Base-by-base conservation (phyloP, 495 filamentous ascomycete species). In the Pseudoneurospora amorphoporcata region DNA sequence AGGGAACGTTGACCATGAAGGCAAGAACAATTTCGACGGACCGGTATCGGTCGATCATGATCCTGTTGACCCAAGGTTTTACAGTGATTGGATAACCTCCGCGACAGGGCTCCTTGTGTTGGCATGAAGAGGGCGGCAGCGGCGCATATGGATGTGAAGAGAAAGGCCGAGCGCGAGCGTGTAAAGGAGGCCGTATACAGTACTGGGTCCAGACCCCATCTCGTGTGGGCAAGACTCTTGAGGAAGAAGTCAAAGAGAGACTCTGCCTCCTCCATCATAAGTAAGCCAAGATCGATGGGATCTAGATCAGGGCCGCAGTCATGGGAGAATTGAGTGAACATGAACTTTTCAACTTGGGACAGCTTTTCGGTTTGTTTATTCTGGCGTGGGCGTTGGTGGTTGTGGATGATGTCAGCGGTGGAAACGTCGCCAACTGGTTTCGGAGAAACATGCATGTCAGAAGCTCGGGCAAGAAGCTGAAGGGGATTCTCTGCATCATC, bases 1-100 rank as follows among this genome's bases (percentile, higher is more conserved):
- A 92, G 12, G 91, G 90, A 35, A 92, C 86, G 74, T 92, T 92
- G n/a, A 90, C 86, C 89, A 92, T 91, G 73, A 92, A 92, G 3
- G 88, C 91, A 16, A 92, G 77, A 6, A 92, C 87, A 71, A 92
- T 92, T 77, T 92, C 91, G 8, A 90, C 88, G 8, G 91, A 92
- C 42, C 87, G 86, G 74, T 88, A 83, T 3, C 90, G 85, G 47
- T 87, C 83, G 0, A 82, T 78, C 43, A 90, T 87, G 35, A 91
- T 84, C 29, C 86, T 84, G 68, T 88, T 85, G 0, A 88, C 90
- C 90, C 12, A 92, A 85, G 58, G 82, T 82, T 73, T 89, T 91
- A 76, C 87, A 88, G 76, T 92, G 90, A 70, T 85, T 85, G 0
- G 86, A 87, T 9, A 92, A 82, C 53, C 91, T 81, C 47, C 85